Base-by-base conservation (phyloP, 495 filamentous ascomycete species). In the Glonium stellatum region DNA sequence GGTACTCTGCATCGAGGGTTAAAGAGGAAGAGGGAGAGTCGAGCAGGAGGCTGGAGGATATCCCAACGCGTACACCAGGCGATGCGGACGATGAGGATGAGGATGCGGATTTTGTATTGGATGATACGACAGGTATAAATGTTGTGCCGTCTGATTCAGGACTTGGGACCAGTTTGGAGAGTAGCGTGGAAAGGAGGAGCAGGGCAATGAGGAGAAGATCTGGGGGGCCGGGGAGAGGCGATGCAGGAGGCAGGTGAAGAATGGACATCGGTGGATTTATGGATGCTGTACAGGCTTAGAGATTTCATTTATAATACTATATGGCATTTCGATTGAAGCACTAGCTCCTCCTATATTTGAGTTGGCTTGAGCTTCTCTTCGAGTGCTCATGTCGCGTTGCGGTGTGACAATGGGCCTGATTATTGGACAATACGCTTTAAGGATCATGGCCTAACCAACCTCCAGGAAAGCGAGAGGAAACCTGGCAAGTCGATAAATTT, bases 21-120 rank as follows among this genome's bases (percentile, higher is more conserved):
- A 71, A 68, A 42, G 46, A 69, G 23, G 67, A 70, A 54, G 50
- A 63, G 25, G 57, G 69, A 23, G 55, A 60, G 10, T 31, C 15
- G 18, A 68, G 39, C 18, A 48, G 54, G 34, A 18, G 34, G 8
- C 12, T 63, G 25, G 51, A 62, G 22, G 61, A 68, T 58, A 27
- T 65, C 5, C 67, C 63, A 6, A 31, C 56, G 8, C 41, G 34
- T 13, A 60, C 57, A 46, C 58, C 62, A 35, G 65, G 42, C 2
- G 73, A 76, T 37, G 75, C 73, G 12, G 71, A 71, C 57, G 72
- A 67, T 62, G 71, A 72, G 52, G 73, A 73, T 25, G 74, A 75
- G 22, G 64, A 69, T 46, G 67, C 58, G 10, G 70, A 71, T 44
- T 59, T 67, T 46, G 53, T 61, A 22, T 21, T 60, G 12, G 56